Base-by-base conservation (phyloP, 768 basidiomycete species). In the Lactarius indigo region DNA sequence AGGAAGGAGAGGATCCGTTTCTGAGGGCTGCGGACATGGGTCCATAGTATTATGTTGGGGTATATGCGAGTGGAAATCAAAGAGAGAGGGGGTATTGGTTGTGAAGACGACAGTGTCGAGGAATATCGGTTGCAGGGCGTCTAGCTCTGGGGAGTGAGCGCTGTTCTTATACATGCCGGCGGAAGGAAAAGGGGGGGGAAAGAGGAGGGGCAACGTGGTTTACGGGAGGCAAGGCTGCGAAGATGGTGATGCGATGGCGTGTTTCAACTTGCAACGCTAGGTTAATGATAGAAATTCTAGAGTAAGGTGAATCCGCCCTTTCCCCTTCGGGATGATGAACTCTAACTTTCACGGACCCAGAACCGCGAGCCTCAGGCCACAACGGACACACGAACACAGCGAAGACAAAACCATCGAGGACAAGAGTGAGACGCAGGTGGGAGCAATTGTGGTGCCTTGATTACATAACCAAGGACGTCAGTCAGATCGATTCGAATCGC, bases 1-100 rank as follows among this genome's bases (percentile, higher is more conserved):
- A 4, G 59, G 63, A 42, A 70, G 61, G 47, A 70, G 64, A 39
- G 68, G 61, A 47, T 64, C 69, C 15, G 69, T 63, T 47, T 70
- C 69, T 42, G 55, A 68, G 28, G 33, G 26, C 18, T 50, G 64
- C 30, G 39, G 61, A 42, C 30, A 30, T 9, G 28, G 37, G 28
- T 41, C 31, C 56, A 65, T 63, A 47, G 39, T 56, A 66, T 68
- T 56, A 57, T 47, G 18, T 41, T 59, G 66, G n/a, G 47, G 47
- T 26, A 35, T 64, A 57, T 23, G 20, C 13, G 31, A 57, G 30
- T 23, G 28, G 35, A 55, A 8, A 59, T 5, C 47, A 39, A 64
- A 20, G 12, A 41, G 44, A n/a, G 64, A 56, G 26, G 37, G 56
- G 10, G 41, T 41, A 28, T n/a, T 18, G 30, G 26, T 26, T 59